A percentile compares a stretch with the other conserved stretches of the same genome.
phyloP scores from a whole-genome alignment of 1,284 basidiomycete species.

The Thelephora terrestris region DNA sequence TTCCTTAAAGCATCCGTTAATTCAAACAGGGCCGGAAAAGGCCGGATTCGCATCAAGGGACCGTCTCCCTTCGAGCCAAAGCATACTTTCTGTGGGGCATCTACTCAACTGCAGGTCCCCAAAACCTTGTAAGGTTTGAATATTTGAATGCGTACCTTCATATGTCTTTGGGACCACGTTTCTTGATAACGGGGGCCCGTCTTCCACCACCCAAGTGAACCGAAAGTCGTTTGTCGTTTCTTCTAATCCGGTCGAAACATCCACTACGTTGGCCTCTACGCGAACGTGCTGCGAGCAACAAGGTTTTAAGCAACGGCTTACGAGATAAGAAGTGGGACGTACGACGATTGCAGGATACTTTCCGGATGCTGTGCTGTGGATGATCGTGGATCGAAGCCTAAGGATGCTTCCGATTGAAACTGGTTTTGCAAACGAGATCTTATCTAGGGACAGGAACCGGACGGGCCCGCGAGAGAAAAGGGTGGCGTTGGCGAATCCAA shows the following conservation, averaged over 20 bases:
- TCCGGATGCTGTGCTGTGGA: constrained; percentile 38
- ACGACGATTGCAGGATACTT: constrained; percentile 44
- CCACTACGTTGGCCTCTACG: constrained; percentile 69
- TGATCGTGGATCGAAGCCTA: constrained; percentile 57
- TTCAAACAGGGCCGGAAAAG: neutral
- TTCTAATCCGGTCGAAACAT: constrained; percentile 59
- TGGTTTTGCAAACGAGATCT: constrained; percentile 70
- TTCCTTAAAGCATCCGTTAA: too few relatives aligned
- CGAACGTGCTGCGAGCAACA: constrained; percentile 44
- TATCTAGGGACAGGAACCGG: constrained; percentile 68
- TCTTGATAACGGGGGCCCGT: constrained; percentile 31
- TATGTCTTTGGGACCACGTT: constrained; percentile 66
- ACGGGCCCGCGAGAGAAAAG: constrained; percentile 62
- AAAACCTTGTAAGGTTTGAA: neutral
- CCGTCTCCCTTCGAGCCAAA: constrained; percentile 70
- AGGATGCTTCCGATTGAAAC: constrained; percentile 78
- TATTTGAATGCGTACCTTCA: constrained; percentile 33
- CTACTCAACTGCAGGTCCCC: neutral
- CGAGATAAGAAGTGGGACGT: constrained; percentile 15
- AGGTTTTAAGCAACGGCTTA: constrained; percentile 12
- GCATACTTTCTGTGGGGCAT: constrained; percentile 56
- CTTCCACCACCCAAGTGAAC: constrained; percentile 52
- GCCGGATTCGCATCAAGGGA: constrained; percentile 34
- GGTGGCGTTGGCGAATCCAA: constrained; percentile 65
- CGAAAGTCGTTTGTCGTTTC: constrained; percentile 63